Conservation (phyloP, 345 rosid species). For the Citrus inodora region DNA sequence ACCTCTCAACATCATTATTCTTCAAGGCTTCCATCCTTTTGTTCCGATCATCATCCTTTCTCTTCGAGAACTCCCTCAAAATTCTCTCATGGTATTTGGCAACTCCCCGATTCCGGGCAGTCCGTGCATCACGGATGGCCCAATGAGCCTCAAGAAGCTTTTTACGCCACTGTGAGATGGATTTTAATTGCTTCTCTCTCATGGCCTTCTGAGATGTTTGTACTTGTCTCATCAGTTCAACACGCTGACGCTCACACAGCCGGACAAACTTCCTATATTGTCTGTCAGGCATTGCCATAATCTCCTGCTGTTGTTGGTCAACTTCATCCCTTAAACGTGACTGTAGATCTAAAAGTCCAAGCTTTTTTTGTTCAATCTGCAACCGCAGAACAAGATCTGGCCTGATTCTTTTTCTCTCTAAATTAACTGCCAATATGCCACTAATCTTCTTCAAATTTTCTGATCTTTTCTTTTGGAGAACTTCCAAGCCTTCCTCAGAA, state of each 20-base stretch:
- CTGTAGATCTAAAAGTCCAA: constrained; percentile 72
- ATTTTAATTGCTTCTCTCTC: constrained; percentile 91
- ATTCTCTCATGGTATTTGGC: constrained; percentile 98
- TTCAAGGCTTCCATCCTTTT: constrained; percentile 99
- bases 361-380: constrained; percentile 97
- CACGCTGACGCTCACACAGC: constrained; percentile 91
- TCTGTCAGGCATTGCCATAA: constrained; percentile 99
- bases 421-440: constrained; percentile 71
- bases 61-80: constrained; percentile 93
- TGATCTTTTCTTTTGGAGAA: constrained; percentile 67
- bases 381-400: constrained; percentile 97
- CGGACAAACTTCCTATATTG: constrained; percentile 97
- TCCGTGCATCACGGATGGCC: constrained; percentile 97
- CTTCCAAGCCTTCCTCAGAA: constrained; percentile 84
- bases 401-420: constrained; percentile 95
- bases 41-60: constrained; percentile 90
- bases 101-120: constrained; percentile 96
- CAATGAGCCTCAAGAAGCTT: constrained; percentile 98
- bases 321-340: constrained; percentile 89
- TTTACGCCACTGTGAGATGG: constrained; percentile 99
- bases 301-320: constrained; percentile 94
- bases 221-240: constrained; percentile 88
- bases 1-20: constrained; percentile 99
- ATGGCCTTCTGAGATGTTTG: constrained; percentile 78
- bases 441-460: constrained; percentile 82